Base-by-base conservation (phyloP, 148 eudicot species). In the Cornus kousa region DNA sequence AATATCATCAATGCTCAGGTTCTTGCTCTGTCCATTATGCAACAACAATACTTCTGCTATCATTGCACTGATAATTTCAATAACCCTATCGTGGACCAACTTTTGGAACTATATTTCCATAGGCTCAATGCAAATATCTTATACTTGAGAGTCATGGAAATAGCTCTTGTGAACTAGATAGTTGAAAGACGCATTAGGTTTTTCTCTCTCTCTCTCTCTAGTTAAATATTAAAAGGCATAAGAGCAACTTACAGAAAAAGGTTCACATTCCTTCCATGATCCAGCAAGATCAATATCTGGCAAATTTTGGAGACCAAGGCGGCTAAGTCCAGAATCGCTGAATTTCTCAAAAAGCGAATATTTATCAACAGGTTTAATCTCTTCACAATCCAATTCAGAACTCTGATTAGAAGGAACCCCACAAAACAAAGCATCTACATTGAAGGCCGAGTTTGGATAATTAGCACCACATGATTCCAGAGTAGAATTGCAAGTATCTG, bases 191-290 rank as follows among this genome's bases (percentile, higher is more conserved):
- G 43, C 43, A 39, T 39, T 39, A 43, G 8, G 8, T 43, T 1
- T 9, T 10, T 43, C 48, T 35, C 37, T 35, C 37, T 35, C 10
- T 43, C 48, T 43, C 48, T 43, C 48, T 43, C 48, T 43, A 28
- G 28, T 28, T 28, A n/a, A 16, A 22, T 40, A 60, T 20, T 59
- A 53, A 17, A 20, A 19, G 33, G 24, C 7, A n/a, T 22, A 37
- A 64, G 70, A 80, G 74, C 37, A 84, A 87, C 96, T 87, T 91
- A 95, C 97, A 69, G 78, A 70, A 78, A 85, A 86, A 57, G 92
- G 82, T 79, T 89, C 90, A 79, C 81, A 80, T 74, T 90, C 89
- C 79, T 85, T 83, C 98, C 98, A 95, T 46, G 89, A 43, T 76
- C 83, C 85, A 32, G 78, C 80, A 67, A 92, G 82, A 81, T 93